Evolutionary conservation across 805 yeast species (phyloP).

Genomic region (Saccharomycopsis javanensis): DNA sequence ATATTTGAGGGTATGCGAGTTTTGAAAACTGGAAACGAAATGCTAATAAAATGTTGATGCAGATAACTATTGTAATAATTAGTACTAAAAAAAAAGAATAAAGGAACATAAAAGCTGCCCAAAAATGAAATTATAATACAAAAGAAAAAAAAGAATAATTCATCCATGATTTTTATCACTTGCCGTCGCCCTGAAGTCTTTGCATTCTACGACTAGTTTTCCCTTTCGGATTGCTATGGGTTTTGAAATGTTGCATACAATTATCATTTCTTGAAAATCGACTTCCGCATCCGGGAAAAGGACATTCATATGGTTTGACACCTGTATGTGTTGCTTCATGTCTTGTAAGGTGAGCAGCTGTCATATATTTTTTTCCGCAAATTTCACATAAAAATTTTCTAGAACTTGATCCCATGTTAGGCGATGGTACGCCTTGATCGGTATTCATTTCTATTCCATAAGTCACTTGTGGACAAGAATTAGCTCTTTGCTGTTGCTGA

Average conservation of each 20-base stretch:
- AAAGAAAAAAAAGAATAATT: not conserved
- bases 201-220: slow-evolving; percentile 18
- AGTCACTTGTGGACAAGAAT: not conserved
- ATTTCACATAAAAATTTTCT: slow-evolving; percentile 10
- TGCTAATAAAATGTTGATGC: no score
- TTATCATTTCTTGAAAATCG: slow-evolving; percentile 18
- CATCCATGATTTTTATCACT: not conserved
- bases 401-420: not conserved
- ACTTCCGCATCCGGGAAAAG: slow-evolving; percentile 18
- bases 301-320: slow-evolving; percentile 16
- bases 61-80: no score
- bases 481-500: not conserved
- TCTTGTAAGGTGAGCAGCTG: slow-evolving; percentile 16
- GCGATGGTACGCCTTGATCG: not conserved
- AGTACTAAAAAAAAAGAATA: not conserved
- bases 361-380: slow-evolving; percentile 17
- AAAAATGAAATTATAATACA: not conserved
- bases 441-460: not conserved
- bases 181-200: not conserved
- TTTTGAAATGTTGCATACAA: slow-evolving; percentile 19
- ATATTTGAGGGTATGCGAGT: no score
- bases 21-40: no score
- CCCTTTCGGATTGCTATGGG: slow-evolving; percentile 18
- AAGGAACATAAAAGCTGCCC: not conserved
- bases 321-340: slow-evolving; percentile 17